A percentile compares a stretch with the other conserved stretches of the same genome.
These are phyloP conservation scores for Phytopythium vexans DNA, from an alignment of 352 stramenopile genomes.

Conservation along the genomic window DNA sequence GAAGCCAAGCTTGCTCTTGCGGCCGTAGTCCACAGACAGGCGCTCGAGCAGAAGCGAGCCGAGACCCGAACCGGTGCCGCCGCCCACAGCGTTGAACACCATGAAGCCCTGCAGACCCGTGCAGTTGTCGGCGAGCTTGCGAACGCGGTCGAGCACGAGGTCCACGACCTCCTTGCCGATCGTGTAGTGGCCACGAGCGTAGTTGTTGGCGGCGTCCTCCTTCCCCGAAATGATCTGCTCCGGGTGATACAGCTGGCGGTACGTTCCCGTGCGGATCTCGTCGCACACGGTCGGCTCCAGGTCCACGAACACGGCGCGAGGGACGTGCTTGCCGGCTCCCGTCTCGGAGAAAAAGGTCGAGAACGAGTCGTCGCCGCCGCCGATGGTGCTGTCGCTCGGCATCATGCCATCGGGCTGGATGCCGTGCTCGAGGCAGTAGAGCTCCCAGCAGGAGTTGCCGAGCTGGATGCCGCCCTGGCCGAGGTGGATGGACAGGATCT, in stretches of 20 bases:
- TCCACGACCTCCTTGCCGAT: slow-evolving; percentile 95
- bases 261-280: slow-evolving; percentile 93
- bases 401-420: slow-evolving; percentile 82
- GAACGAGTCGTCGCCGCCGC: slow-evolving; percentile 21
- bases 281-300: slow-evolving; percentile 96
- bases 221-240: slow-evolving; percentile 97
- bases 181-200: slow-evolving; percentile 90
- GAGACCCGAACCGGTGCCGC: slow-evolving; percentile 96
- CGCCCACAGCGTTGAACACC: slow-evolving; percentile 96
- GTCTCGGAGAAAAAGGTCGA: slow-evolving; percentile 91
- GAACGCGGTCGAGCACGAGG: slow-evolving; percentile 94
- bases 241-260: slow-evolving; percentile 95
- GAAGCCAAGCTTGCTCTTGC: slow-evolving; percentile 98
- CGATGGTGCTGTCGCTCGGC: slow-evolving; percentile 3
- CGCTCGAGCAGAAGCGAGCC: slow-evolving; percentile 95
- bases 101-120: slow-evolving; percentile 97
- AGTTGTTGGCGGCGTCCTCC: slow-evolving; percentile 90
- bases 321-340: slow-evolving; percentile 58
- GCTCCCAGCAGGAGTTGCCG: slow-evolving; percentile 87
- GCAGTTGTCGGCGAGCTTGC: too few relatives aligned
- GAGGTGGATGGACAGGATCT: slow-evolving; percentile 96
- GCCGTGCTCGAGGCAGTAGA: slow-evolving; percentile 87
- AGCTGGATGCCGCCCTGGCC: slow-evolving; percentile 83
- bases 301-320: slow-evolving; percentile 91
- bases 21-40: slow-evolving; percentile 96